Evolutionary conservation across 1,284 basidiomycete species (phyloP).

Genomic region (Ganoderma leucocontextum): DNA sequence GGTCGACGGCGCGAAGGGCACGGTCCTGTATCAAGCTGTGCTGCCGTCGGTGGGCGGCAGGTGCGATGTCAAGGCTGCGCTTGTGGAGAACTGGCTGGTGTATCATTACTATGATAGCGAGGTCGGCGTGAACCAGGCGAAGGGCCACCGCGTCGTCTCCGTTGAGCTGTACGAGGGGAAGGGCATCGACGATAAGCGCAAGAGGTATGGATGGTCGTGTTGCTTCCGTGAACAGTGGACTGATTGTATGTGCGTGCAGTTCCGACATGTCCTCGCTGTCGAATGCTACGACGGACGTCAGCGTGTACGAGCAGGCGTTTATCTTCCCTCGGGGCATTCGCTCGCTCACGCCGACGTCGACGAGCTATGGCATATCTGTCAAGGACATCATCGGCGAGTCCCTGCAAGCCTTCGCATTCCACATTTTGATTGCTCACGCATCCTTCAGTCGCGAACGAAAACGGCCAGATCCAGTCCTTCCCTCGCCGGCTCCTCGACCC

Average conservation of each 20-base stretch:
- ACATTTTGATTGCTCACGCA: background rate
- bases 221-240: slow-evolving; percentile 1
- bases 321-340: slow-evolving; percentile 75
- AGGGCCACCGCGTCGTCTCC: slow-evolving; percentile 77
- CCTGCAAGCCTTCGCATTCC: background rate
- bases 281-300: slow-evolving; percentile 57
- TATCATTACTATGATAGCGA: slow-evolving; percentile 82
- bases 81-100: slow-evolving; percentile 95
- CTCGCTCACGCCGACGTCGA: slow-evolving; percentile 78
- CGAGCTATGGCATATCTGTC: slow-evolving; percentile 87
- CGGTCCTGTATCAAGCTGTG: slow-evolving; percentile 70
- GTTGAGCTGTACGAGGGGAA: slow-evolving; percentile 90
- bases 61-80: slow-evolving; percentile 72
- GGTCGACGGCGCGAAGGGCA: slow-evolving; percentile 83
- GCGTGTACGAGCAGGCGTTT: slow-evolving; percentile 76
- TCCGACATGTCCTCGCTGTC: slow-evolving; percentile 79
- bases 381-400: slow-evolving; percentile 86
- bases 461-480: slow-evolving; percentile 79
- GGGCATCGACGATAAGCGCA: slow-evolving; percentile 68
- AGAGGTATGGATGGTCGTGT: slow-evolving; percentile 60
- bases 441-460: slow-evolving; percentile 75
- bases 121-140: slow-evolving; percentile 58
- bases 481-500: slow-evolving; percentile 85
- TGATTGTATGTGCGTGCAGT: slow-evolving; percentile 48
- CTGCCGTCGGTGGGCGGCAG: slow-evolving; percentile 54